These are phyloP conservation scores for Penicillium cinerascens DNA, from an alignment of 495 filamentous ascomycete species.

Conservation along the genomic window DNA sequence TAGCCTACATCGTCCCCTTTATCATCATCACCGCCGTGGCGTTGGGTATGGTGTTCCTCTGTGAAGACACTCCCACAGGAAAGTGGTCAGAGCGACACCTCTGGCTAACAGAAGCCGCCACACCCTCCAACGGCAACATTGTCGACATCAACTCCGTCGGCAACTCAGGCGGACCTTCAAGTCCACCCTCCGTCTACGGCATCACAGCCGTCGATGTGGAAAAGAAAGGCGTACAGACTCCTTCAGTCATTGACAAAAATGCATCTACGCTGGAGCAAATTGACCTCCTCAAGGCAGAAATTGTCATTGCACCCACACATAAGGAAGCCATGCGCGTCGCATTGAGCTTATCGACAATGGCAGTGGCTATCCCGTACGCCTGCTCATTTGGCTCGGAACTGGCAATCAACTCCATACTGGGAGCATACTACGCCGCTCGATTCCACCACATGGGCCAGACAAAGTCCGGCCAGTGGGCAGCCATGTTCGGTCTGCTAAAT, in stretches of 20 bases:
- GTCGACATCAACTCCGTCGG: slow-evolving; percentile 48
- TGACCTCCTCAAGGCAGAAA: slow-evolving; percentile 51
- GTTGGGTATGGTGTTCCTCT: slow-evolving; percentile 66
- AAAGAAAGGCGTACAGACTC: slow-evolving; percentile 37
- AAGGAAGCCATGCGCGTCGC: slow-evolving; percentile 55
- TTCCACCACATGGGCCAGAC: slow-evolving; percentile 75
- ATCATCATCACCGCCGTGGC: slow-evolving; percentile 65
- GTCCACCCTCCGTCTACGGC: slow-evolving; percentile 37
- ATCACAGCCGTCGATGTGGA: slow-evolving; percentile 38
- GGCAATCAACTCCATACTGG: slow-evolving; percentile 79
- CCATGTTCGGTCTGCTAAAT: slow-evolving; percentile 91
- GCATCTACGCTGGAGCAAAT: slow-evolving; percentile 52
- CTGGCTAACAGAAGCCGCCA: slow-evolving; percentile 26
- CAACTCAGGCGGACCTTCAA: slow-evolving; percentile 31
- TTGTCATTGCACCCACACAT: slow-evolving; percentile 63
- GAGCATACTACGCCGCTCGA: slow-evolving; percentile 73
- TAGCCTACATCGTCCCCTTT: slow-evolving; percentile 80
- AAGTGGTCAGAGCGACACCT: slow-evolving; percentile 73
- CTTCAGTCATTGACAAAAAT: slow-evolving; percentile 44
- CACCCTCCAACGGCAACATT: slow-evolving; percentile 48
- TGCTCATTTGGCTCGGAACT: slow-evolving; percentile 86
- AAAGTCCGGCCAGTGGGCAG: slow-evolving; percentile 69
- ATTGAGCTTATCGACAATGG: slow-evolving; percentile 63
- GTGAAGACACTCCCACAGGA: slow-evolving; percentile 81
- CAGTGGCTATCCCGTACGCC: slow-evolving; percentile 69